Conservation (phyloP, 805 yeast genomes). For the Brettanomyces bruxellensis region DNA sequence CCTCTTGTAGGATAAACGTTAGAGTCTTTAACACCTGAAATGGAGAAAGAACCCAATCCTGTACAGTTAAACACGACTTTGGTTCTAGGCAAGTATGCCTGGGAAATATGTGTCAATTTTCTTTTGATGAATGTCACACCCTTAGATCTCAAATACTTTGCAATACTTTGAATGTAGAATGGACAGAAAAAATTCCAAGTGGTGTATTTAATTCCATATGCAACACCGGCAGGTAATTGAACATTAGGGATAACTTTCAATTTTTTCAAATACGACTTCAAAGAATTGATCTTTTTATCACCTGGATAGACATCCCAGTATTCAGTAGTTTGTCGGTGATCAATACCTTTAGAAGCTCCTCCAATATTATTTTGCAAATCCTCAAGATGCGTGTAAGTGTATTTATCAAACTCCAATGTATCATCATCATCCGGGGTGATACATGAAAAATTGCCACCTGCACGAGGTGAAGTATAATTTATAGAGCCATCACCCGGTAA, state of each 20-base stretch:
- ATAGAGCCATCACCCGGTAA: constrained; percentile 74
- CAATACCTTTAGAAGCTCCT: constrained; percentile 44
- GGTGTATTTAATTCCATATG: constrained; percentile 45
- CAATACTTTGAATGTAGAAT: constrained; percentile 40
- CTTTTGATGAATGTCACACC: constrained; percentile 47
- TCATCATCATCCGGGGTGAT: constrained; percentile 50
- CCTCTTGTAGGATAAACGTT: constrained; percentile 69
- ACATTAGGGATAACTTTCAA: constrained; percentile 27
- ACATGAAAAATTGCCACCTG: constrained; percentile 56
- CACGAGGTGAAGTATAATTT: constrained; percentile 75
- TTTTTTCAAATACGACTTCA: constrained; percentile 41
- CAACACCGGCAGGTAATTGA: constrained; percentile 42
- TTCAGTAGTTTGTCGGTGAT: constrained; percentile 46
- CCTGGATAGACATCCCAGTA: constrained; percentile 46
- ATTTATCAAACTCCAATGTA: constrained; percentile 44
- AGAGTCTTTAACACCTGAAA: constrained; percentile 59
- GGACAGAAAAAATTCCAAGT: constrained; percentile 75
- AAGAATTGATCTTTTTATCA: constrained; percentile 35
- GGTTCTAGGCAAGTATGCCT: constrained; percentile 36
- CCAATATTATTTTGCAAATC: constrained; percentile 39
- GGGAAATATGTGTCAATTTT: constrained; percentile 43
- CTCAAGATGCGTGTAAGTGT: constrained; percentile 42
- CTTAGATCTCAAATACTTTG: constrained; percentile 29
- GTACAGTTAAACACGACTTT: constrained; percentile 63
- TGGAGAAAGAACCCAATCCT: constrained; percentile 56